phyloP scores from a whole-genome alignment of 805 yeast genomes.

The Jamesozyma hellenica region DNA sequence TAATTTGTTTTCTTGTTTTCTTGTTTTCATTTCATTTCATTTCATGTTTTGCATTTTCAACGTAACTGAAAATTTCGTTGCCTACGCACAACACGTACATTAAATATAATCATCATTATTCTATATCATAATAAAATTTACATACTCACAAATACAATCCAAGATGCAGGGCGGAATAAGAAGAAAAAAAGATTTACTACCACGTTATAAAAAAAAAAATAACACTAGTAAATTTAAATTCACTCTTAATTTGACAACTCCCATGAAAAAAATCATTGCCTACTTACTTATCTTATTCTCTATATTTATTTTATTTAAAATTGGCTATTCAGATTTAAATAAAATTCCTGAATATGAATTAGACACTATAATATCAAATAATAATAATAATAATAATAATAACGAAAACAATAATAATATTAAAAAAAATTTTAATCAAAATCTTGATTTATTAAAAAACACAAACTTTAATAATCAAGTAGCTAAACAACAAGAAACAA shows the following conservation, averaged over 20 bases:
- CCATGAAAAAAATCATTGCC: conserved; percentile 36
- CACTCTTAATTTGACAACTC: conserved; percentile 33
- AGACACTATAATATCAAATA: conserved; percentile 11
- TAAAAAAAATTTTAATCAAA: neutral
- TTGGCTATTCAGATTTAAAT: conserved; percentile 11
- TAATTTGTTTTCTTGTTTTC: too few relatives aligned
- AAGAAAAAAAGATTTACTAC: conserved; percentile 32
- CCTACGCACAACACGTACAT: too few relatives aligned
- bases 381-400: neutral
- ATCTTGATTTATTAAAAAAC: conserved; percentile 8
- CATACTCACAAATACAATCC: too few relatives aligned
- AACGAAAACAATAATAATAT: conserved; percentile 5
- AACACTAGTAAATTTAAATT: conserved; percentile 10
- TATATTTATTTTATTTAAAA: conserved; percentile 27
- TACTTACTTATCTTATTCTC: conserved; percentile 30
- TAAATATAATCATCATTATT: too few relatives aligned
- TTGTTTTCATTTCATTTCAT: too few relatives aligned
- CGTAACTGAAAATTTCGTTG: too few relatives aligned
- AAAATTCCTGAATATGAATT: conserved; percentile 21
- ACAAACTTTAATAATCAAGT: conserved; percentile 23
- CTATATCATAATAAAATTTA: too few relatives aligned
- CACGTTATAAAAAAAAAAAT: conserved; percentile 26
- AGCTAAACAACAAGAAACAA: conserved; percentile 23
- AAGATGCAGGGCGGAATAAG: conserved; percentile 30
- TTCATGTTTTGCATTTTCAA: too few relatives aligned